Conservation (phyloP, 352 stramenopile genomes). For the Aphanomyces euteiches region DNA sequence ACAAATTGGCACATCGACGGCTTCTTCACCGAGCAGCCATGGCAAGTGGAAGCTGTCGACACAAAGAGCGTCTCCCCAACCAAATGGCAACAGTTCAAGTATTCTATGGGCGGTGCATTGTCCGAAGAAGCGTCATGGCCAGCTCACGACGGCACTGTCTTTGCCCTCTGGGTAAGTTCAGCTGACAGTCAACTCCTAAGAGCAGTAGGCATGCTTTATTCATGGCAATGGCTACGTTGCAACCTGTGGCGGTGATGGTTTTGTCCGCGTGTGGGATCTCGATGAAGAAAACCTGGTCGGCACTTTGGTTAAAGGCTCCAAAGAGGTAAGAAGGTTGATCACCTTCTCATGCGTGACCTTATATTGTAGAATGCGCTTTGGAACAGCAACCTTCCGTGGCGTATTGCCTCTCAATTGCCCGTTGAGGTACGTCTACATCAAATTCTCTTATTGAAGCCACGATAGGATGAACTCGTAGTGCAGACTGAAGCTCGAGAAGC, state of each 20-base stretch:
- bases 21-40: neutral
- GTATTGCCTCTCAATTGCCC: neutral
- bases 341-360: neutral
- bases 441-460: neutral
- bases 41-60: neutral
- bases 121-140: neutral
- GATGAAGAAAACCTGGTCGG: neutral
- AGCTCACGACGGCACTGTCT: constrained; percentile 20
- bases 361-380: constrained; percentile 1
- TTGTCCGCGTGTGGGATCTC: constrained; percentile 5
- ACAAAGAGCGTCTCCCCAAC: neutral
- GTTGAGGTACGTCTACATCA: no score
- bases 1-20: constrained; percentile 2
- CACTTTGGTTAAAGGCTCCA: neutral
- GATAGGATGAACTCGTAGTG: constrained; percentile 2
- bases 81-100: constrained; percentile 23
- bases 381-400: neutral
- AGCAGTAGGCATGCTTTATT: no score
- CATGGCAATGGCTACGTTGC: no score
- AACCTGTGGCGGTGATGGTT: constrained; percentile 25
- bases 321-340: neutral
- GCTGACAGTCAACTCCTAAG: no score
- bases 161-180: constrained; percentile 9
- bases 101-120: neutral
- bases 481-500: constrained; percentile 10